These are phyloP conservation scores for Diplogelasinospora grovesii DNA, from an alignment of 495 filamentous ascomycete species.

Conservation along the genomic window DNA sequence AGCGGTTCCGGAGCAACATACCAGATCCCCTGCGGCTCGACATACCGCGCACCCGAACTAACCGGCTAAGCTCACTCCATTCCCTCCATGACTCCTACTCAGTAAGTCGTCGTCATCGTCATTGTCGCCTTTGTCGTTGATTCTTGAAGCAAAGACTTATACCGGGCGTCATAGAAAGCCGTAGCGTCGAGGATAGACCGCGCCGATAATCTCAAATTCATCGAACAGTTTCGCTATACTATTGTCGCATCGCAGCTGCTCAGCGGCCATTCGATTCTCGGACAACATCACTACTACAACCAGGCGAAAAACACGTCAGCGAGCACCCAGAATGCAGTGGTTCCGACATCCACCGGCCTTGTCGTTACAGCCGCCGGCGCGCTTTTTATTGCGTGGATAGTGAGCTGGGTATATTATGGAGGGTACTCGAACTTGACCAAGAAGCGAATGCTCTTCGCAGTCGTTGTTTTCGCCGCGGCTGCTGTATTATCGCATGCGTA, in stretches of 20 bases:
- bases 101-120: slow-evolving; percentile 1
- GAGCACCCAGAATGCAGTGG: slow-evolving; percentile 2
- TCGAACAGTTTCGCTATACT: slow-evolving; percentile 93
- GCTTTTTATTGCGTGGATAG: slow-evolving; percentile 64
- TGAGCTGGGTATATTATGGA: slow-evolving; percentile 57
- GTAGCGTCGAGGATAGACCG: slow-evolving; percentile 73
- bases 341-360: slow-evolving; percentile 34
- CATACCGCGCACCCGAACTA: slow-evolving; percentile 29
- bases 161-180: slow-evolving; percentile 26
- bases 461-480: slow-evolving; percentile 49
- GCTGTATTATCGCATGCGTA: slow-evolving; percentile 61
- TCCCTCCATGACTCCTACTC: slow-evolving; percentile 31
- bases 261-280: slow-evolving; percentile 51
- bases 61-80: slow-evolving; percentile 28
- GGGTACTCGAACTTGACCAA: slow-evolving; percentile 42
- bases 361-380: slow-evolving; percentile 46
- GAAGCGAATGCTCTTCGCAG: slow-evolving; percentile 51
- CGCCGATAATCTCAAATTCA: slow-evolving; percentile 77
- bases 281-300: slow-evolving; percentile 12
- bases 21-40: slow-evolving; percentile 55
- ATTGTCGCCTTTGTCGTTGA: neutral
- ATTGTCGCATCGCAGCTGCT: slow-evolving; percentile 92
- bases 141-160: no score
- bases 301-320: slow-evolving; percentile 5
- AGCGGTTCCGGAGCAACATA: slow-evolving; percentile 59